Base-by-base conservation (phyloP, 768 basidiomycete species). In the Tulasnella sp. region DNA sequence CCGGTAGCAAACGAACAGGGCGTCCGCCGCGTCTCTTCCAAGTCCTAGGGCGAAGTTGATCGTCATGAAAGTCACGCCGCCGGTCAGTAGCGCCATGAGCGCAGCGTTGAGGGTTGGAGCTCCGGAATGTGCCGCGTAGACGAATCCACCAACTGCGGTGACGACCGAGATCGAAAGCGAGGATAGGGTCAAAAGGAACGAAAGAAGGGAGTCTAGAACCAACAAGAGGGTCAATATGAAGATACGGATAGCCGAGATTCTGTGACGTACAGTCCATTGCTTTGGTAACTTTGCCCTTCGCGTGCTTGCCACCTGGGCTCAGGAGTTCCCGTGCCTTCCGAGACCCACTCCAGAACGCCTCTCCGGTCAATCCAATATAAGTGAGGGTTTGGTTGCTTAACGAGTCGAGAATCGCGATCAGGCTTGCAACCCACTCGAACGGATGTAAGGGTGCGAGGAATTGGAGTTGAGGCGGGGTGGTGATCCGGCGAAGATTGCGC, bases 51-150 rank as follows among this genome's bases (percentile, higher is more conserved):
- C 95, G 82, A 95, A 96, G 84, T 93, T 83, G 0, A 94, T 92
- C 42, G 95, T 94, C 31, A 96, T 86, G 7, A 92, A 93, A 0
- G 94, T 94, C 24, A 94, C 90, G 14, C 90, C 91, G 3, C 92
- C 95, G 34, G 92, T 93, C 4, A 97, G 86, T 21, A 97, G 82
- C 0, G 93, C 91, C 31, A 93, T 93, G 18, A 91, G 88, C 10
- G 96, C 87, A 0, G 95, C 94, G 82, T 93, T 89, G 71, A 91
- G 84, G 0, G 94, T 94, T 36, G 91, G 90, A 24, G 85, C 84
- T 31, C 95, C 85, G 0, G 93, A 92, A 85, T 95, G 94, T 2
- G 94, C 93, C n/a, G 95, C 93, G 82, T 97, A 94, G 27, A 98
- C 85, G 84, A 97, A 98, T 6, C 95, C 93, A 48, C 89, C 86